These are phyloP conservation scores for Podaxis carcinomalis DNA, from an alignment of 768 basidiomycete genomes.

Conservation along the genomic window DNA sequence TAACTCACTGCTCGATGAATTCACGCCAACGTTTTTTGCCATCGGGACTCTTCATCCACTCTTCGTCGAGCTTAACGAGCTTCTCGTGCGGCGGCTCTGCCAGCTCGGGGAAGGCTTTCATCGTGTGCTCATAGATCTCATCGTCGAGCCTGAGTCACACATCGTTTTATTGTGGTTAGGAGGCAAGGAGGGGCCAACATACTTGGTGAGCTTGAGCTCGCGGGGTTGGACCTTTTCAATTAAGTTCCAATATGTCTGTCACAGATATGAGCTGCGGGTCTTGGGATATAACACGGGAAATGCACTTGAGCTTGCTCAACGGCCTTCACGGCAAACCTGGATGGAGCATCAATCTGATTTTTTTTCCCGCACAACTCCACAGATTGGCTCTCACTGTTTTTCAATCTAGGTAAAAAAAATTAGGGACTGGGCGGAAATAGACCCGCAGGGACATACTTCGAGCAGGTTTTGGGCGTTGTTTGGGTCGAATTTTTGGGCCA, in stretches of 20 bases:
- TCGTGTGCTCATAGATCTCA: conserved; percentile 80
- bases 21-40: conserved; percentile 91
- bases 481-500: conserved; percentile 72
- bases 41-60: conserved; percentile 83
- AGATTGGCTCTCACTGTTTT: conserved; percentile 71
- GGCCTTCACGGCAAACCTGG: conserved; percentile 86
- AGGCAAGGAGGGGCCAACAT: conserved; percentile 16
- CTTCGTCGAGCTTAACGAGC: conserved; percentile 70
- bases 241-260: conserved; percentile 92
- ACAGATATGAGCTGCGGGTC: neutral
- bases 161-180: neutral
- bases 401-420: conserved; percentile 62
- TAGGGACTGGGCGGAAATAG: neutral
- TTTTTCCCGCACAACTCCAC: neutral
- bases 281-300: neutral
- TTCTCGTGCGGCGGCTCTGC: conserved; percentile 41
- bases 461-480: conserved; percentile 88
- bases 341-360: neutral
- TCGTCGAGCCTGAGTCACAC: conserved; percentile 66
- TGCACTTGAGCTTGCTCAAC: conserved; percentile 92
- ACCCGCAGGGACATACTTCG: conserved; percentile 54
- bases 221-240: conserved; percentile 75
- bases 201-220: conserved; percentile 83
- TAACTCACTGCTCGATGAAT: conserved; percentile 68
- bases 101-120: conserved; percentile 80